Evolutionary conservation across 805 yeast genomes (phyloP), one percentile per base, ranked within the genome.

Genomic region (Candida xyloterini): DNA sequence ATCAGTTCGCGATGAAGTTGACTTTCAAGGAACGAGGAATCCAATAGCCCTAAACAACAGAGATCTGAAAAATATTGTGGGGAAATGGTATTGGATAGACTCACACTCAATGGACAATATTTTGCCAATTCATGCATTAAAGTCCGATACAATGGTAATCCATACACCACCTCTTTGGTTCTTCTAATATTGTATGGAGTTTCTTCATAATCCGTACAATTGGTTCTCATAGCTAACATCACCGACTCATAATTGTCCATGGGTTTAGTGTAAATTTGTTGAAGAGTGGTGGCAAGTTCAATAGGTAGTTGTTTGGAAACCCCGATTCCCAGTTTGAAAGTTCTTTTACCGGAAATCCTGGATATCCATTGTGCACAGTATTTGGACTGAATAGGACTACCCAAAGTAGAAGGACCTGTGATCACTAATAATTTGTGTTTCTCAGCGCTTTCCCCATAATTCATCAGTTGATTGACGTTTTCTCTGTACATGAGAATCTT

Each of bases 11-110:
- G 55, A 58, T 73, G 77, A 40, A 70, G 52, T 50, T 73, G 78
- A 21, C 74, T 70, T 53, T 74, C 79, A 22, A 67, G 47, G 29
- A 70, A 60, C 3, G 70, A 59, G 2, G 74, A 62, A 23, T 69
- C 66, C 6, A 74, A 63, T 22, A 71, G 48, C 0, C 74, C 74
- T 18, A 73, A 47, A 44, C 73, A 61, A 51, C 64, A 70, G 41
- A 72, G 55, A 50, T 75, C 81, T 1, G 73, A 59, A 33, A 70
- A 63, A 54, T 69, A 74, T 42, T 74, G 78, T 1, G 78, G 78
- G 2, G 76, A 65, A 26, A 75, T 61, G 2, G 76, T 71, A 51
- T 73, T 78, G 15, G 70, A 59, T 35, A 70, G 53, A 40, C 67
- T 70, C 10, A 73, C 73, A 2, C 69, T 71, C 14, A 75, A 48